Evolutionary conservation across 1,284 basidiomycete species (phyloP).

Genomic region (Cystobasidium pallidum): DNA sequence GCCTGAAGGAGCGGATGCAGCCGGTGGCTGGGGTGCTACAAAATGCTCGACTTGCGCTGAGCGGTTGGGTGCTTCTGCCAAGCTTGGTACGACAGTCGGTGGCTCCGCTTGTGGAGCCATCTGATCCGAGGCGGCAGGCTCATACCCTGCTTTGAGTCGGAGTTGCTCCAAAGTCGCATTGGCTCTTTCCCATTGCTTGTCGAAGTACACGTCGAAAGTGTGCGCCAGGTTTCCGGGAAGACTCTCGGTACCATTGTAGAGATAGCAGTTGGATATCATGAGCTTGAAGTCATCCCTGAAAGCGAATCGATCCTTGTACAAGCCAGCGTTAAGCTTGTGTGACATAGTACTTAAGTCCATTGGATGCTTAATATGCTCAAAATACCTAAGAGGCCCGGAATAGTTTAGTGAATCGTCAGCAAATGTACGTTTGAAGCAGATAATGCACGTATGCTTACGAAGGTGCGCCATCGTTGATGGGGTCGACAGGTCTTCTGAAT

Average conservation of each 20-base stretch:
- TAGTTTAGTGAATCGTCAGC: neutral
- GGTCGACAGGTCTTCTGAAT: constrained; percentile 81
- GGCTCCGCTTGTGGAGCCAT: constrained; percentile 21
- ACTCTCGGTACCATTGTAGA: constrained; percentile 68
- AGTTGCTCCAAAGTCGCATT: constrained; percentile 70
- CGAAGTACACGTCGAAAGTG: constrained; percentile 77
- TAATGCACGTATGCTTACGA: neutral
- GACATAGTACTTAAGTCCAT: constrained; percentile 93
- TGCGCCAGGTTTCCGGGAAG: constrained; percentile 71
- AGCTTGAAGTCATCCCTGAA: constrained; percentile 87
- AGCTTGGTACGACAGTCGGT: neutral
- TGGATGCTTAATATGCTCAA: constrained; percentile 83
- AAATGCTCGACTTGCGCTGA: constrained; percentile 17
- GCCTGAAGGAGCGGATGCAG: constrained; percentile 49
- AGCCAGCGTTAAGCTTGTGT: constrained; percentile 81
- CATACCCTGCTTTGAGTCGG: constrained; percentile 37
- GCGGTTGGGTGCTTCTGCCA: neutral
- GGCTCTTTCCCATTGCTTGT: constrained; percentile 73
- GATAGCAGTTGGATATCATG: constrained; percentile 84
- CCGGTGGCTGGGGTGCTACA: constrained; percentile 38
- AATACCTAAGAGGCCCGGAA: constrained; percentile 55
- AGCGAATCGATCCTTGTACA: constrained; percentile 77
- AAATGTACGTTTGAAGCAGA: neutral
- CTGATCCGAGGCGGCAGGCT: neutral
- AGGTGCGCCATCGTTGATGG: constrained; percentile 39